These are phyloP conservation scores for Pestalotiopsis fici DNA, from an alignment of 2,329 filamentous ascomycete species.

Conservation along the genomic window DNA sequence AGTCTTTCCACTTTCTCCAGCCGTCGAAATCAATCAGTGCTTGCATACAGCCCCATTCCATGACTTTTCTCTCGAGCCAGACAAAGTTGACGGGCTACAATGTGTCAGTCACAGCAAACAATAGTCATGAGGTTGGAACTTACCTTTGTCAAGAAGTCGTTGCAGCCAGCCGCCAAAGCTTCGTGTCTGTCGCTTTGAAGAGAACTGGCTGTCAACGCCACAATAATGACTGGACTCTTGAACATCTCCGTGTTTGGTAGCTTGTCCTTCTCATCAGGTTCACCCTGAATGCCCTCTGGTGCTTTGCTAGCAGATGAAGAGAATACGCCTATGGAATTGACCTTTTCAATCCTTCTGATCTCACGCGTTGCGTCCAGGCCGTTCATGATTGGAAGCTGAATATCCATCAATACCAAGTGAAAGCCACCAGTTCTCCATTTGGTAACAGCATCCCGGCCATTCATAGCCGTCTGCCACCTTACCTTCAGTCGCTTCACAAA, in stretches of 20 bases:
- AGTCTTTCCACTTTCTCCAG: slow-evolving; percentile 97
- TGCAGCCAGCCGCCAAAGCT: slow-evolving; percentile 91
- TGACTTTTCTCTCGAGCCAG: slow-evolving; percentile 96
- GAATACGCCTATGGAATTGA: slow-evolving; percentile 93
- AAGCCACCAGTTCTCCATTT: slow-evolving; percentile 95
- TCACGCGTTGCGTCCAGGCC: slow-evolving; percentile 93
- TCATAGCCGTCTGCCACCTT: slow-evolving; percentile 95
- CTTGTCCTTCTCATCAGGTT: slow-evolving; percentile 66
- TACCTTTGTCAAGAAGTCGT: slow-evolving; percentile 98
- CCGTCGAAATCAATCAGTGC: slow-evolving; percentile 97
- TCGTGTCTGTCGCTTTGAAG: slow-evolving; percentile 95
- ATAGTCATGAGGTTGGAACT: slow-evolving; percentile 21
- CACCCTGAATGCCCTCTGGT: slow-evolving; percentile 45
- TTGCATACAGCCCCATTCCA: slow-evolving; percentile 99
- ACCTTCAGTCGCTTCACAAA: slow-evolving; percentile 97
- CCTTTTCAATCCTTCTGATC: slow-evolving; percentile 83
- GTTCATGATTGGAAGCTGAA: slow-evolving; percentile 95
- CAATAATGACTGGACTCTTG: slow-evolving; percentile 97
- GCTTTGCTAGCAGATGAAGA: slow-evolving; percentile 64
- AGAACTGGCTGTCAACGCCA: slow-evolving; percentile 91
- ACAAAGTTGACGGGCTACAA: slow-evolving; percentile 90
- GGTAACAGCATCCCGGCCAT: slow-evolving; percentile 86
- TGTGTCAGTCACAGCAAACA: background rate
- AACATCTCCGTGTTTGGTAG: slow-evolving; percentile 72
- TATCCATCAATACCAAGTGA: slow-evolving; percentile 97